Evolutionary conservation across 1,284 basidiomycete genomes (phyloP).

Genomic region (Moesziomyces antarcticus): DNA sequence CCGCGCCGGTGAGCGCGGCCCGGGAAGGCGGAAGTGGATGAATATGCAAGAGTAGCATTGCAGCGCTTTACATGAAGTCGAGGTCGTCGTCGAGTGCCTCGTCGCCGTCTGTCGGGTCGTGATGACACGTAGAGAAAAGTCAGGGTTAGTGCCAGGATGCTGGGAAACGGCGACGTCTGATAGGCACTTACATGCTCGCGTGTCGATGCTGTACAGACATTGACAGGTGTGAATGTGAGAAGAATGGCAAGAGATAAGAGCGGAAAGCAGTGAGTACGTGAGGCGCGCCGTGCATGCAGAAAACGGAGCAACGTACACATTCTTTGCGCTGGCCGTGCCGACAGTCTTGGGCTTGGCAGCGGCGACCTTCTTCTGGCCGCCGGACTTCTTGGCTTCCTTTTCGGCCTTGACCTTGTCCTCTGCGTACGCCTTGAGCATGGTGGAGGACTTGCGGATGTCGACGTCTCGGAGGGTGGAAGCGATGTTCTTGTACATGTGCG

Average conservation of each 20-base stretch:
- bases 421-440: constrained; percentile 59
- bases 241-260: not conserved
- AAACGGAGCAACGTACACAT: constrained; percentile 30
- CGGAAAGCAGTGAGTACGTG: not conserved
- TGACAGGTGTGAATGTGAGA: not conserved
- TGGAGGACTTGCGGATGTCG: constrained; percentile 58
- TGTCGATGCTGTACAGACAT: constrained; percentile 39
- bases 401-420: constrained; percentile 63
- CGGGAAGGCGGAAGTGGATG: not conserved
- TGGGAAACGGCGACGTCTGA: not conserved
- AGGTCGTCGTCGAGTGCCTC: constrained; percentile 66
- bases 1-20: too few species aligned
- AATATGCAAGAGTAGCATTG: constrained; percentile 2
- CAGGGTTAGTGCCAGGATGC: not conserved
- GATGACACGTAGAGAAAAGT: not conserved
- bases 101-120: constrained; percentile 46
- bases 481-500: constrained; percentile 47
- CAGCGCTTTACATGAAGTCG: constrained; percentile 61
- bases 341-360: constrained; percentile 59
- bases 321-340: constrained; percentile 62
- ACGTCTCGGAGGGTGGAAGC: constrained; percentile 56
- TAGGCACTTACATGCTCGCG: constrained; percentile 47
- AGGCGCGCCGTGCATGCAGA: not conserved
- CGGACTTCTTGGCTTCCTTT: constrained; percentile 60
- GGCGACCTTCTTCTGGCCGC: constrained; percentile 46